These are phyloP conservation scores for Croton laevigatus DNA, from an alignment of 441 rosid genomes.

Conservation along the genomic window DNA sequence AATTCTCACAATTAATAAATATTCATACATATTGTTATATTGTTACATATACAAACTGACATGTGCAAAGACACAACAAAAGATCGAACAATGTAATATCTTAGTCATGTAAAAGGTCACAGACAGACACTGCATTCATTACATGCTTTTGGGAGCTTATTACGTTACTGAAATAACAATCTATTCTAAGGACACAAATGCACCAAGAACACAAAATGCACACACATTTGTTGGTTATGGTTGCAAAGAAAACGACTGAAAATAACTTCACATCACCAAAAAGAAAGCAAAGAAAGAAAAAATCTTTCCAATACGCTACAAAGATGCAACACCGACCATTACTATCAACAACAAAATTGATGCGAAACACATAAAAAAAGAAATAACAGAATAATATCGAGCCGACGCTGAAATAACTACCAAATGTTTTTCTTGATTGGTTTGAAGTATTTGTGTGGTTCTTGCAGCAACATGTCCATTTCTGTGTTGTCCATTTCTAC, in stretches of 20 bases:
- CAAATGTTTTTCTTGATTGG: too few relatives aligned
- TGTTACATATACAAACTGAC: too few relatives aligned
- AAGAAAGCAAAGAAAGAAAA: not conserved
- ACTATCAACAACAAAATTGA: too few relatives aligned
- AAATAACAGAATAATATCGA: too few relatives aligned
- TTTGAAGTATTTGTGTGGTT: slow-evolving; percentile 5
- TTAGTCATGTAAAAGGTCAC: not conserved
- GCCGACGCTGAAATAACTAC: not conserved
- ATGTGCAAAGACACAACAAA: too few relatives aligned
- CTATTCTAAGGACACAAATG: not conserved
- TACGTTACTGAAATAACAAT: not conserved
- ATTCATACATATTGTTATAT: too few relatives aligned
- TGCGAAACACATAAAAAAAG: not conserved
- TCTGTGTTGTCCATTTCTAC: slow-evolving; percentile 28
- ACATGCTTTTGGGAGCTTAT: not conserved
- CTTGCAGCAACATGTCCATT: slow-evolving; percentile 31
- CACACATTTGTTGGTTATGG: not conserved
- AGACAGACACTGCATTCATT: not conserved
- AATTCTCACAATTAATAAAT: not conserved
- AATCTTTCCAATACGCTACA: not conserved
- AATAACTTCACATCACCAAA: not conserved
- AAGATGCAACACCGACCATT: slow-evolving; percentile 8
- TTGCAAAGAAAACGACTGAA: not conserved
- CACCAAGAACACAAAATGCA: not conserved
- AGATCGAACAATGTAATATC: not conserved